Evolutionary conservation across 768 basidiomycete species (phyloP), one percentile per base, ranked within the genome.

Genomic region (Lentinula detonsa): DNA sequence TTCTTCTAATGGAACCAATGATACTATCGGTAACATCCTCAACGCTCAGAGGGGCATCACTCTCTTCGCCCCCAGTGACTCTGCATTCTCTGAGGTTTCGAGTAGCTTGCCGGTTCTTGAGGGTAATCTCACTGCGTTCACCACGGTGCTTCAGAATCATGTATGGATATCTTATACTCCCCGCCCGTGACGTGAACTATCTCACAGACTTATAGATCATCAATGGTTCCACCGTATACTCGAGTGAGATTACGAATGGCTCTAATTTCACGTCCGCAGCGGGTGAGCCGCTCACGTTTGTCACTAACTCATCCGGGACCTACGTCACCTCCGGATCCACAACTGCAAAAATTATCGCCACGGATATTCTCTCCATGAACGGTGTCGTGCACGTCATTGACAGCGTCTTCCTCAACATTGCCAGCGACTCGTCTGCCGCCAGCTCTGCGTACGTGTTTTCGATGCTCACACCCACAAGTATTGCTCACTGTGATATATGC

Each of bases 361-460:
- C 82, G 13, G 87, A 91, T 68, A 76, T 88, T 5, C 73, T 91
- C 64, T 69, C 82, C 28, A 68, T 76, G 16, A 91, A 91, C 63
- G 90, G 89, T 50, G 90, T 91, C 45, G 69, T 88, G 8, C 88
- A 91, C 68, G 69, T 86, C 45, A 78, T 88, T 61, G 75, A 86
- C 64, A 65, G 72, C 16, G 82, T 86, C 9, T 75, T 89, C 35
- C 45, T 82, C 15, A 78, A 84, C 68, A 73, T 75, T 3, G 68
- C 76, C 6, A 65, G 61, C 2, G 71, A 87, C 66, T 49, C 74
- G 8, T 64, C 65, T 4, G 79, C 76, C 0, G 87, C 85, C 5
- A 75, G 70, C 50, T 77, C 80, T 60, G 85, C 84, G 85, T 87
- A 68, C 68, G 83, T 76, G 11, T 60, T 46, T 4, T 35, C 7